Conservation (phyloP, 768 basidiomycete genomes). For the Auriscalpium microsporum region DNA sequence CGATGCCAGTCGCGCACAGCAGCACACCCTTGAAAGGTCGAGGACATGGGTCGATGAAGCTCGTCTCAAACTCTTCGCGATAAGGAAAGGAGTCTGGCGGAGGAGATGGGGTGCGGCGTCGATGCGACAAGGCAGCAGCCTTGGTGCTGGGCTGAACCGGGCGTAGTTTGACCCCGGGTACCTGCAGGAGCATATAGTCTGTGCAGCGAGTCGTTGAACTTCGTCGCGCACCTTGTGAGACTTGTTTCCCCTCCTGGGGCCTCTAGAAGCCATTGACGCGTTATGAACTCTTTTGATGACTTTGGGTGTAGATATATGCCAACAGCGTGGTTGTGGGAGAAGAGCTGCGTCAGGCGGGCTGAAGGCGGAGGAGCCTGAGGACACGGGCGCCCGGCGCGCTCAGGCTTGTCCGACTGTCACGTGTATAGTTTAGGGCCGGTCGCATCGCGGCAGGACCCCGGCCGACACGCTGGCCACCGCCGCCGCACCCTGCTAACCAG, state of each 20-base stretch:
- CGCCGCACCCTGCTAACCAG: background rate
- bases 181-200: constrained; percentile 30
- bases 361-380: background rate
- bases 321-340: background rate
- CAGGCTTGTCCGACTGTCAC: background rate
- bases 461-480: background rate
- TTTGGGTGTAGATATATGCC: background rate
- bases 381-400: background rate
- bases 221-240: constrained; percentile 45
- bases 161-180: constrained; percentile 76
- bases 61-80: constrained; percentile 11
- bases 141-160: constrained; percentile 38
- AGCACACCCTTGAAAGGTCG: constrained; percentile 59
- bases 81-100: constrained; percentile 37
- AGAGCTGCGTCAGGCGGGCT: background rate
- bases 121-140: constrained; percentile 15
- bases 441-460: background rate
- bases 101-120: constrained; percentile 19
- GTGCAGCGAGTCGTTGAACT: no score
- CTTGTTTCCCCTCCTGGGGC: constrained; percentile 40
- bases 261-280: no score
- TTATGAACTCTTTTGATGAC: no score
- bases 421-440: constrained; percentile 6
- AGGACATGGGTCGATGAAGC: constrained; percentile 32
- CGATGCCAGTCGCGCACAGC: constrained; percentile 71